Evolutionary conservation across 2,329 filamentous ascomycete genomes (phyloP), one percentile per base, ranked within the genome.

Genomic region (Phialophora tarda): DNA sequence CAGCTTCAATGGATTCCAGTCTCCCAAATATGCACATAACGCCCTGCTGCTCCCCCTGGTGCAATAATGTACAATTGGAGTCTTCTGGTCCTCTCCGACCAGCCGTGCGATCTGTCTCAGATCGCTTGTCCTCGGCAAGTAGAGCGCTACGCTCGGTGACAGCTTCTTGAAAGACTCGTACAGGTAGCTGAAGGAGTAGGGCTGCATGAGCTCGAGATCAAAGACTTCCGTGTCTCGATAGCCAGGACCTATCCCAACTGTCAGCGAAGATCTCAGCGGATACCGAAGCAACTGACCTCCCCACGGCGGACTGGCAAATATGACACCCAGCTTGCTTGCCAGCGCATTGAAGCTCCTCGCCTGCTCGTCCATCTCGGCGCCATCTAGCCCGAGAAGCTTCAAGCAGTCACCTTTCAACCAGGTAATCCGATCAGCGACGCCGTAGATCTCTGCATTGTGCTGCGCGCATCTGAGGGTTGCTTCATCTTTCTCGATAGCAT

Each of bases 391-490:
- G 26, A 96, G 78, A 56, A 88, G 87, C 41, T 91, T 85, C 74
- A 99, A 96, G 76, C 91, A 95, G 79, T 98, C 93, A 3, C 90
- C 93, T 62, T 91, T 83, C 44, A 97, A 85, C 90, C 93, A 99
- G 62, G 88, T 91, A 73, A 99, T 94, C 74, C 87, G 88, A 57
- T 89, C 85, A 2, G 82, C 81, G 0, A 97, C 91, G 3, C 90
- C 93, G 76, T 97, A 96, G 54, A 98, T 82, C 62, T 87, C 83
- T 7, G 95, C 93, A 76, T 99, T 99, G 77, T 96, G 89, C 80
- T 96, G 93, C 28, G 93, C 95, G 78, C 96, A 99, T 54, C 89
- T 89, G 6, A 99, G 84, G 0, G 91, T 92, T 10, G 88, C 85
- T 3, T 88, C 82, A 74, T 98, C 89, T 72, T 89, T 91, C 79